Conservation (phyloP, 805 yeast genomes). For the Saccharomycopsis olivae region DNA sequence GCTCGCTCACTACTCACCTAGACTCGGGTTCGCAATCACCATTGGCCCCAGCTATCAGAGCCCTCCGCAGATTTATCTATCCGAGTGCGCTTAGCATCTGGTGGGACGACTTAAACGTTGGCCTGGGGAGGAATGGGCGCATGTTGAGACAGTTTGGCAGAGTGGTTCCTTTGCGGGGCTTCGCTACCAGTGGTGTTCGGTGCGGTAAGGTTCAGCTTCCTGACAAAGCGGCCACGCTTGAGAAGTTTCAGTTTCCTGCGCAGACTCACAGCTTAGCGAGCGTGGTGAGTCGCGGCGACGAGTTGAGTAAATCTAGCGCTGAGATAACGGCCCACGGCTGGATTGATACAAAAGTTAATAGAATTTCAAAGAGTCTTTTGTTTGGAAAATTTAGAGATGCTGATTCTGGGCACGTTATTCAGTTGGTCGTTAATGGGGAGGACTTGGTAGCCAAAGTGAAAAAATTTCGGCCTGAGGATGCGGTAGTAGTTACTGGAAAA, state of each 20-base stretch:
- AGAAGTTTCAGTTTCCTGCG: slow-evolving; percentile 19
- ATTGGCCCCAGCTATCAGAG: too few species aligned
- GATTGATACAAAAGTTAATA: slow-evolving; percentile 66
- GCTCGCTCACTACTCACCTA: slow-evolving; percentile 1
- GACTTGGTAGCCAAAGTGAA: slow-evolving; percentile 30
- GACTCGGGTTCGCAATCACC: slow-evolving; percentile 14
- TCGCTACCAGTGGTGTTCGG: too few species aligned
- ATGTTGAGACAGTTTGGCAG: too few species aligned
- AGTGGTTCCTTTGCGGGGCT: too few species aligned
- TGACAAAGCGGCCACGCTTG: neutral
- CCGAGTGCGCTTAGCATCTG: too few species aligned
- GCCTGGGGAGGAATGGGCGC: too few species aligned
- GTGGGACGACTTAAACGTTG: too few species aligned
- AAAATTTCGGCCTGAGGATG: slow-evolving; percentile 58
- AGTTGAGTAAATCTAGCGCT: slow-evolving; percentile 5
- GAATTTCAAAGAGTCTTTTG: slow-evolving; percentile 48
- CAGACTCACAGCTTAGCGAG: slow-evolving; percentile 20
- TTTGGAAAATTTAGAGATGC: slow-evolving; percentile 73
- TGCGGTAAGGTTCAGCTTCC: too few species aligned
- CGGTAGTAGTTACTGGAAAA: slow-evolving; percentile 54
- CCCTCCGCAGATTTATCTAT: too few species aligned
- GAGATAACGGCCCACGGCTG: slow-evolving; percentile 66
- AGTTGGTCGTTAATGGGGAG: slow-evolving; percentile 35
- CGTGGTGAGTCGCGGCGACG: slow-evolving; percentile 1
- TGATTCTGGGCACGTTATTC: slow-evolving; percentile 50